These are phyloP conservation scores for Aspergillus sp. DNA, from an alignment of 2,329 filamentous ascomycete species.

Conservation along the genomic window DNA sequence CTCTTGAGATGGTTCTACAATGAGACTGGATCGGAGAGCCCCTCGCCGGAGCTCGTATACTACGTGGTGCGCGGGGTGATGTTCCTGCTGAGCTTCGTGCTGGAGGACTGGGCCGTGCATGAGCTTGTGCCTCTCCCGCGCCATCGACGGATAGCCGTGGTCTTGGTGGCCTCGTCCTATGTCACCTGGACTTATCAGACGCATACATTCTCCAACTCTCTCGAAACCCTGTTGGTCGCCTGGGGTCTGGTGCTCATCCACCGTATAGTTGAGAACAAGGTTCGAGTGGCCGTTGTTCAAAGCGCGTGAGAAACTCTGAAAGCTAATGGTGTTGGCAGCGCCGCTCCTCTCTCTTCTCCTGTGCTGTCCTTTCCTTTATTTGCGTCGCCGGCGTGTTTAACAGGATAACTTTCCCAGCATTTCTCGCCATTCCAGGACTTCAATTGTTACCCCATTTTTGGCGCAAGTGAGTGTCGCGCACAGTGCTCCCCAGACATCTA, in stretches of 20 bases:
- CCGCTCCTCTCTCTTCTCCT: constrained; percentile 75
- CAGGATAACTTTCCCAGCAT: constrained; percentile 95
- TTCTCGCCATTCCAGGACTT: constrained; percentile 81
- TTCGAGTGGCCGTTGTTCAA: constrained; percentile 39
- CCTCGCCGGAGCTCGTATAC: constrained; percentile 81
- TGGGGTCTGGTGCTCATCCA: constrained; percentile 94
- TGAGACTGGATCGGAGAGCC: constrained; percentile 75
- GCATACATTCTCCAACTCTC: constrained; percentile 96
- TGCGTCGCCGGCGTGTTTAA: constrained; percentile 90
- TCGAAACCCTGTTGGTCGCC: constrained; percentile 89
- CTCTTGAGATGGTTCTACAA: constrained; percentile 91
- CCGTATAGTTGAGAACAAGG: constrained; percentile 79
- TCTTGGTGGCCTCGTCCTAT: constrained; percentile 92
- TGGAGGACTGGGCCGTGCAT: constrained; percentile 97
- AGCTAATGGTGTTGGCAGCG: constrained; percentile 55
- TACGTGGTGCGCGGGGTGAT: constrained; percentile 87
- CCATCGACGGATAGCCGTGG: constrained; percentile 71
- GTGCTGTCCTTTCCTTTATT: constrained; percentile 77
- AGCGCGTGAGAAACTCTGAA: neutral
- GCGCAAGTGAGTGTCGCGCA: constrained; percentile 66
- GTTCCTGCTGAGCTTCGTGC: constrained; percentile 92
- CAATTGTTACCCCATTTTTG: constrained; percentile 83
- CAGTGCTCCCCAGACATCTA: neutral
- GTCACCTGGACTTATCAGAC: constrained; percentile 99
- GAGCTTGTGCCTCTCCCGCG: constrained; percentile 81